Conservation (phyloP, 176 grass and related monocot genomes). For the Raddia guianensis region DNA sequence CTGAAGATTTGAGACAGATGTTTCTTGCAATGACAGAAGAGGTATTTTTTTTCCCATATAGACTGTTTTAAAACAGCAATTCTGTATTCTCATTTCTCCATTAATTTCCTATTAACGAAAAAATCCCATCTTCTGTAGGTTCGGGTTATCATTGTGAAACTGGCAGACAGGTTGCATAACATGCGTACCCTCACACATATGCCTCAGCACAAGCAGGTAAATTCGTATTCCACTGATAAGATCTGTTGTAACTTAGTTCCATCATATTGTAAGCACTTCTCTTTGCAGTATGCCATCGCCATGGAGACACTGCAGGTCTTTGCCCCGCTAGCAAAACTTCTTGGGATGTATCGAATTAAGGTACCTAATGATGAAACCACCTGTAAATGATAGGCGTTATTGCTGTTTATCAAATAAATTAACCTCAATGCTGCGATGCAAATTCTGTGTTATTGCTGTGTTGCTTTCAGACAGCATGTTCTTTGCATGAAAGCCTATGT, state of each 20-base stretch:
- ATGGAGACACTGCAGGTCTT: conserved; percentile 92
- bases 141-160: conserved; percentile 98
- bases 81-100: conserved; percentile 29
- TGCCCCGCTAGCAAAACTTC: conserved; percentile 95
- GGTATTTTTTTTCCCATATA: conserved; percentile 45
- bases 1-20: conserved; percentile 97
- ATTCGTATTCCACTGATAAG: conserved; percentile 35
- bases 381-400: conserved; percentile 15
- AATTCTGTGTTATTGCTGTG: conserved; percentile 20
- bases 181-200: conserved; percentile 99
- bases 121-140: conserved; percentile 56
- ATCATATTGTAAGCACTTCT: conserved; percentile 32
- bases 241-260: conserved; percentile 12
- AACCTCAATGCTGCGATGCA: conserved; percentile 12
- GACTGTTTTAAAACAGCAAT: conserved; percentile 25
- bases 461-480: conserved; percentile 17
- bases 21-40: conserved; percentile 99
- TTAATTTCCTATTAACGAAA: background rate
- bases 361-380: conserved; percentile 45
- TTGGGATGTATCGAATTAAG: conserved; percentile 99
- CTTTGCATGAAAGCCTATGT: conserved; percentile 20
- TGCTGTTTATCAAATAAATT: conserved; percentile 63
- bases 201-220: conserved; percentile 95
- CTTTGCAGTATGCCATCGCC: conserved; percentile 74
- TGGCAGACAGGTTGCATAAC: conserved; percentile 96